Conservation (phyloP, 768 basidiomycete genomes). For the Agaricus subrufescens region DNA sequence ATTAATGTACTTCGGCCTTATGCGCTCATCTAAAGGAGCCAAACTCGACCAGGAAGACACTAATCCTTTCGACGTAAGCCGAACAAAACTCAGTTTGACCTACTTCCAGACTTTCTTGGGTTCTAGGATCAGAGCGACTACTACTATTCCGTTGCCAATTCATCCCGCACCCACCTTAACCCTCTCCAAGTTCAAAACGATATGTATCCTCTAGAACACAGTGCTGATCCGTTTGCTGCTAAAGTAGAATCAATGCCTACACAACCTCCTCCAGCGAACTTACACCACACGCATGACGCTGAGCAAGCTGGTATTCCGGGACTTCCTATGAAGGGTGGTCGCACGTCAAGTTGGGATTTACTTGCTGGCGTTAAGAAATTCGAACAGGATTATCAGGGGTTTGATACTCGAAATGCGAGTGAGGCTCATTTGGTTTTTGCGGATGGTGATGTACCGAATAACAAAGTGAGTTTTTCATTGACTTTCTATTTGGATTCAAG, state of each 20-base stretch:
- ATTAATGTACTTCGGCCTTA: neutral
- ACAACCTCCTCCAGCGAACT: neutral
- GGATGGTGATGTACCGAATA: constrained; percentile 57
- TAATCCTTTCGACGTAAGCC: neutral
- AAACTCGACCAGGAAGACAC: neutral
- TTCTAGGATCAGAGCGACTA: neutral
- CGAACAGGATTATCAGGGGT: constrained; percentile 54
- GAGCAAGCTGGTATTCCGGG: constrained; percentile 9
- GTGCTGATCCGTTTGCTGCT: neutral
- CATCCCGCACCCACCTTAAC: constrained; percentile 3
- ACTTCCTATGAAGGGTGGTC: constrained; percentile 8
- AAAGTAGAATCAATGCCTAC: neutral
- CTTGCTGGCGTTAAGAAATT: constrained; percentile 45
- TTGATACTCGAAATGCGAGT: constrained; percentile 49
- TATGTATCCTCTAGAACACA: neutral
- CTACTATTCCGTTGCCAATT: neutral
- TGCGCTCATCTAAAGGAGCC: neutral
- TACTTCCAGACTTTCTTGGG: neutral
- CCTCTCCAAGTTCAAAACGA: neutral
- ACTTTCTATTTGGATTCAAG: neutral
- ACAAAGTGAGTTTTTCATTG: constrained; percentile 32
- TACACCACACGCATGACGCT: neutral
- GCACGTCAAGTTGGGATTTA: constrained; percentile 46
- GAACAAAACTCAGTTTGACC: too few species aligned
- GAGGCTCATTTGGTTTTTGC: constrained; percentile 50